Conservation (phyloP, 1,139 yeast genomes). For the Magnusiomyces suaveolens region DNA sequence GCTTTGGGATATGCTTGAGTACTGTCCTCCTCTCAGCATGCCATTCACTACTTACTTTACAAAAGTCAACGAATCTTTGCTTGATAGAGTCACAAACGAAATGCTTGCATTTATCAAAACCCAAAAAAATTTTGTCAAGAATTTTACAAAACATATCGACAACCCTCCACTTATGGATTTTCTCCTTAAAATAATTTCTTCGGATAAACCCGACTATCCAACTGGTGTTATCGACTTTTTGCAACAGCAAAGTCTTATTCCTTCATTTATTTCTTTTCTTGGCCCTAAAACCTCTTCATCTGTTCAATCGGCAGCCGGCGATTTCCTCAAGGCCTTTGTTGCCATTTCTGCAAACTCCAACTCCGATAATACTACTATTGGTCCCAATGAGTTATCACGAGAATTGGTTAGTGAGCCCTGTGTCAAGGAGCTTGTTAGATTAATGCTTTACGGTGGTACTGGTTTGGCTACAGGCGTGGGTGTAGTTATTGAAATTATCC, state of each 20-base stretch:
- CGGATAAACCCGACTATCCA: slow-evolving; percentile 68
- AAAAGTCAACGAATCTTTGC: slow-evolving; percentile 85
- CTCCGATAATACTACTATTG: slow-evolving; percentile 73
- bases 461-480: slow-evolving; percentile 95
- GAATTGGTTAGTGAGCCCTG: slow-evolving; percentile 73
- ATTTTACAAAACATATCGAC: slow-evolving; percentile 68
- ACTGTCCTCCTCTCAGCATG: slow-evolving; percentile 55
- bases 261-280: slow-evolving; percentile 48
- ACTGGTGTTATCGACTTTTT: slow-evolving; percentile 69
- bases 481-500: slow-evolving; percentile 83
- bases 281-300: slow-evolving; percentile 52
- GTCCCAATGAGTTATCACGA: slow-evolving; percentile 91
- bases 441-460: slow-evolving; percentile 86
- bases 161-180: slow-evolving; percentile 86
- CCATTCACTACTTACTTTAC: slow-evolving; percentile 79
- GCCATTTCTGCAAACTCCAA: slow-evolving; percentile 93
- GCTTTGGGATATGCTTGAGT: slow-evolving; percentile 73
- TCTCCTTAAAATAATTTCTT: slow-evolving; percentile 60
- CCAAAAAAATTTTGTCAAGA: slow-evolving; percentile 53
- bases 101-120: slow-evolving; percentile 63
- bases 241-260: slow-evolving; percentile 54
- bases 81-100: slow-evolving; percentile 84
- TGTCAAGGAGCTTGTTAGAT: slow-evolving; percentile 53
- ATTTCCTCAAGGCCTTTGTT: slow-evolving; percentile 84
- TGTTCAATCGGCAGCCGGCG: slow-evolving; percentile 89